Base-by-base conservation (phyloP, 2,329 filamentous ascomycete genomes). In the Xylaria sp. region DNA sequence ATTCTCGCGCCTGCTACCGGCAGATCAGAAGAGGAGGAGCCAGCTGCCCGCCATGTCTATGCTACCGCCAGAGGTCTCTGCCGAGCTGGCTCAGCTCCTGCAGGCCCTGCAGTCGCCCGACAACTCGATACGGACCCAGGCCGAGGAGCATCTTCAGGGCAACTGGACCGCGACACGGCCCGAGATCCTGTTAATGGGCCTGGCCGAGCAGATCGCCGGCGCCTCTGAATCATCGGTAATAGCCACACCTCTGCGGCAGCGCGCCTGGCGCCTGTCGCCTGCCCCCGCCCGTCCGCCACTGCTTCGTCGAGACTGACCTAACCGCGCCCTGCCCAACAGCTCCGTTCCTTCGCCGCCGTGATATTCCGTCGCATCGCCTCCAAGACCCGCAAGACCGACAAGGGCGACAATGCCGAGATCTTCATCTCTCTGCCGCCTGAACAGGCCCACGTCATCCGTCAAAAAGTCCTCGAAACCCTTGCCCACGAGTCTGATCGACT, bases 291-390 rank as follows among this genome's bases (percentile, higher is more conserved):
- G n/a, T n/a, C n/a, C 21, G 21, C 13, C 15, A 38, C 48, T 38
- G 33, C 48, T 6, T 27, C 17, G 6, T 38, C 48, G 35, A 48
- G 41, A 48, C 58, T 63, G 33, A 55, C 37, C 31, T 53, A 38
- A 46, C 25, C 25, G 4, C 41, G 47, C 23, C 17, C 48, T 53
- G 43, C n/a, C 49, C 19, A 52, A 63, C 72, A 97, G 93, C 90
- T 89, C 63, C 91, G 95, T 72, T 92, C 93, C 15, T 99, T 97
- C 75, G 88, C 93, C 55, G 91, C 95, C 57, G 92, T 99, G 46
- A 89, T 99, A 67, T 98, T 99, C 80, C 89, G 95, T 72, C 89
- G 93, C 74, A 96, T 98, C 79, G 87, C 95, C 48, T 93, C 91
- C 61, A 97, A 96, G 78, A 90, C 90, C 48, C 87, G 90, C 70